Conservation (phyloP, 306 rosid genomes). For the Gleditsia sinensis region DNA sequence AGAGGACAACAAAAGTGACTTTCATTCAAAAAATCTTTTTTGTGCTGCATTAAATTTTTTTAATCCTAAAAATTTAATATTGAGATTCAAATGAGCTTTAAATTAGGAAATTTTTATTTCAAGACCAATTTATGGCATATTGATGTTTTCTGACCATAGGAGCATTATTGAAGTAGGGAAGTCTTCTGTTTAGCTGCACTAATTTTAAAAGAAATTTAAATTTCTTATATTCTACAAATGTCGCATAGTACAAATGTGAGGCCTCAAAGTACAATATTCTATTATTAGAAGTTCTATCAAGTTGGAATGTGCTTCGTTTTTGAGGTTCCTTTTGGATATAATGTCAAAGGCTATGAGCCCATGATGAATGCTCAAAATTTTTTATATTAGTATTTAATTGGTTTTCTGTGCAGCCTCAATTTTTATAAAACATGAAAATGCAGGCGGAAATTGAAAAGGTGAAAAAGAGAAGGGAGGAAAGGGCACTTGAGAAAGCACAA, state of each 20-base stretch:
- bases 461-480: slow-evolving; percentile 97
- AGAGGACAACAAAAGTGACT: neutral
- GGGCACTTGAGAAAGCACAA: slow-evolving; percentile 94
- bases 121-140: no score
- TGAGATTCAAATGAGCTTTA: neutral
- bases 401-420: neutral
- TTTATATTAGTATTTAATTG: neutral
- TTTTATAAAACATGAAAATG: slow-evolving; percentile 33
- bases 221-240: neutral
- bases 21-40: neutral
- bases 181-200: neutral
- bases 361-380: neutral
- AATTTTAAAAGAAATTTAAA: neutral
- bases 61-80: neutral
- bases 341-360: neutral
- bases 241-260: neutral
- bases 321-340: neutral
- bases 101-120: no score
- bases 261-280: neutral
- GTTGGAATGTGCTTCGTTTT: neutral
- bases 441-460: slow-evolving; percentile 97
- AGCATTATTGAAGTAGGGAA: neutral
- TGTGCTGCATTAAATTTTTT: neutral
- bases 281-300: neutral
- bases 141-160: neutral